Percentiles rank a stretch among this genome's conserved stretches.
Evolutionary conservation across 805 yeast species (phyloP).

Genomic region (Alloascoidea hylecoeti): DNA sequence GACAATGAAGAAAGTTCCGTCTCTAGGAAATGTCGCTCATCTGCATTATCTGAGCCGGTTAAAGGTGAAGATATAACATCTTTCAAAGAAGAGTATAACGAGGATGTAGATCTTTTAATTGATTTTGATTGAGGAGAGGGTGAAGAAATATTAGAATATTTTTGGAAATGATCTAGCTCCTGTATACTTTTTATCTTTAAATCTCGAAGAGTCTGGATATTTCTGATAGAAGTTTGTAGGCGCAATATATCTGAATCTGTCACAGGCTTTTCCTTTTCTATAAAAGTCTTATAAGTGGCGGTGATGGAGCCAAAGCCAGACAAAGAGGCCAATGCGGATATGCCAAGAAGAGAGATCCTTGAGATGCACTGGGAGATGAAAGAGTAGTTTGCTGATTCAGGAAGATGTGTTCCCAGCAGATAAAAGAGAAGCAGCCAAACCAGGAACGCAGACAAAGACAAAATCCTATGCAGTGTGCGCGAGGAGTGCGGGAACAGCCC

Average conservation of each 20-base stretch:
- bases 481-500: not conserved
- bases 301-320: conserved; percentile 25
- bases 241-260: not conserved
- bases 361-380: conserved; percentile 14
- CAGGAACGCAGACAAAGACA: conserved; percentile 8
- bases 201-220: no score
- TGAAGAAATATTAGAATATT: no score
- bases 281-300: conserved; percentile 22
- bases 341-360: conserved; percentile 22
- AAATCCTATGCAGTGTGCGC: not conserved
- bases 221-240: conserved; percentile 13
- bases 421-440: conserved; percentile 14
- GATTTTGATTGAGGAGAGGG: no score
- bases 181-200: no score
- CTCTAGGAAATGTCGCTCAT: conserved; percentile 6
- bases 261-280: conserved; percentile 10
- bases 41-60: no score
- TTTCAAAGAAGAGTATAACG: no score
- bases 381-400: conserved; percentile 6
- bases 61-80: no score
- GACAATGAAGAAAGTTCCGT: conserved; percentile 19
- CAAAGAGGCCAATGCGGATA: conserved; percentile 23
- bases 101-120: no score
- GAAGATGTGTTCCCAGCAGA: conserved; percentile 14
- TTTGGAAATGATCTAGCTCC: no score